These are phyloP conservation scores for Penicillium sp. DNA, from an alignment of 2,329 filamentous ascomycete genomes.

Conservation along the genomic window DNA sequence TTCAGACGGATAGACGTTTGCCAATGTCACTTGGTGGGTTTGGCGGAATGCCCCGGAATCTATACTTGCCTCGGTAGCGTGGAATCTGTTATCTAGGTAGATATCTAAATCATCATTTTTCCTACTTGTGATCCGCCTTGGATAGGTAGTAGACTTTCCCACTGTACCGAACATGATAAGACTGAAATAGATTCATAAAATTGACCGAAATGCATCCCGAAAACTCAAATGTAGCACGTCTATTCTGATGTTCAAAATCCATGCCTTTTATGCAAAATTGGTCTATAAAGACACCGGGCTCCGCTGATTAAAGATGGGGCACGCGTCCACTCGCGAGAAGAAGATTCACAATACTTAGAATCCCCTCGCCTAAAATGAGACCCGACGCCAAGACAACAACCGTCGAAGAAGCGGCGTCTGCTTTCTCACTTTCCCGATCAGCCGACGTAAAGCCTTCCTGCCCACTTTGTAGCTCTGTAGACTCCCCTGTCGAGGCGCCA, in stretches of 20 bases:
- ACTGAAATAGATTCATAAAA: not conserved
- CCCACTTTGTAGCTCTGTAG: not conserved
- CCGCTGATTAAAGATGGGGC: conserved; percentile 60
- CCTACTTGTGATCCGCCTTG: not conserved
- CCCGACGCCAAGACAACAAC: conserved; percentile 88
- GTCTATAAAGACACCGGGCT: not conserved
- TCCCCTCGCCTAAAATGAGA: conserved; percentile 86
- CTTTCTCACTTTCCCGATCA: conserved; percentile 46
- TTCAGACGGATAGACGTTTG: conserved; percentile 3
- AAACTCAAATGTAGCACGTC: not conserved
- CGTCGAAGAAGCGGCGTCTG: conserved; percentile 52
- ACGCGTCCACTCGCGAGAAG: conserved; percentile 73
- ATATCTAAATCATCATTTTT: conserved; percentile 1
- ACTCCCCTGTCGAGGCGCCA: not conserved
- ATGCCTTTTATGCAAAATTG: not conserved
- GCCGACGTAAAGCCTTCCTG: conserved; percentile 2
- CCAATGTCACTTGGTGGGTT: conserved; percentile 10
- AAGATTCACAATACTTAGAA: conserved; percentile 88
- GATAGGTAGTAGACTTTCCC: not conserved
- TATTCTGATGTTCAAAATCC: not conserved
- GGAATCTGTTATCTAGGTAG: not conserved
- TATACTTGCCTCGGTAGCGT: conserved; percentile 9
- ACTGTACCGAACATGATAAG: not conserved
- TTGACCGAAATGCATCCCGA: not conserved
- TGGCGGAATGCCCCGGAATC: conserved; percentile 13